Conservation (phyloP, 78 protist species). For the Dictyostelium firmibasis region DNA sequence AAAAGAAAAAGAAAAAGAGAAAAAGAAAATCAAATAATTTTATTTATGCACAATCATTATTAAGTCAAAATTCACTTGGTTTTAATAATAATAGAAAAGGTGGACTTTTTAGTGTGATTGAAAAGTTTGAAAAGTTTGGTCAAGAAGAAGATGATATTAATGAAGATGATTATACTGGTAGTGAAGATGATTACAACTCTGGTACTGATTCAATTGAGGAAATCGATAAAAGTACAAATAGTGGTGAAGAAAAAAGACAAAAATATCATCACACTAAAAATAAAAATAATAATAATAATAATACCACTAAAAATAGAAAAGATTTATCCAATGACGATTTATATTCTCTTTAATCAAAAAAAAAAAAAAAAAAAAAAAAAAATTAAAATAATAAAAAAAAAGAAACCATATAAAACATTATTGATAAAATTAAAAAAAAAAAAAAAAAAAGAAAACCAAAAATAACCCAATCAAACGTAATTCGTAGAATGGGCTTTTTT, state of each 20-base stretch:
- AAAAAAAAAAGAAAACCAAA: not conserved
- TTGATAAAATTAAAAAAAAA: too few relatives aligned
- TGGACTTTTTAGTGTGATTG: not conserved
- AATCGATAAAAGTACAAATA: not conserved
- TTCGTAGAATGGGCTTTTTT: not conserved
- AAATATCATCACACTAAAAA: not conserved
- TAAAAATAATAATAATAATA: too few relatives aligned
- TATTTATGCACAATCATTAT: constrained; percentile 5
- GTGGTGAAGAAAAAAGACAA: not conserved
- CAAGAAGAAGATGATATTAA: not conserved
- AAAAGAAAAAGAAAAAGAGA: constrained; percentile 10
- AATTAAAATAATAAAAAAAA: too few relatives aligned
- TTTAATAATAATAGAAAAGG: not conserved
- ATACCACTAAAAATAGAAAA: not conserved
- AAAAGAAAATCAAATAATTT: not conserved
- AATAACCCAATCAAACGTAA: not conserved
- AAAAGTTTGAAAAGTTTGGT: not conserved
- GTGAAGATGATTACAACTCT: not conserved
- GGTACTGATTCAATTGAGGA: not conserved
- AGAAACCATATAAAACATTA: too few relatives aligned
- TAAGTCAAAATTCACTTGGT: constrained; percentile 4
- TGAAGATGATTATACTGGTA: not conserved
- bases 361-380: too few relatives aligned
- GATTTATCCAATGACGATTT: not conserved
- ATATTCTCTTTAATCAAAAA: not conserved